phyloP scores from a whole-genome alignment of 495 filamentous ascomycete genomes.

The Penicillium pancosmium region DNA sequence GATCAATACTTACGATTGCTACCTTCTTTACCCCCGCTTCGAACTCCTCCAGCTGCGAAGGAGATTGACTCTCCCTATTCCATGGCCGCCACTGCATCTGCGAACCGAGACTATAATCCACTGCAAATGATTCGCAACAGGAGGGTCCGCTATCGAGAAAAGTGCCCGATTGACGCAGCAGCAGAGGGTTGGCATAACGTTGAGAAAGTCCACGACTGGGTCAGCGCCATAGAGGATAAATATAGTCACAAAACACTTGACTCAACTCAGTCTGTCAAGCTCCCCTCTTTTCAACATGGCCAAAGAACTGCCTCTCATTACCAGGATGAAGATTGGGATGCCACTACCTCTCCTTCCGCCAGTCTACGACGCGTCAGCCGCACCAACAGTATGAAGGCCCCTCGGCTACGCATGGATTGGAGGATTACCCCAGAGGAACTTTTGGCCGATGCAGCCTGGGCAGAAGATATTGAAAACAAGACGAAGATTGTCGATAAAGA shows the following conservation, averaged over 20 bases:
- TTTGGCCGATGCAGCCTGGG: slow-evolving; percentile 83
- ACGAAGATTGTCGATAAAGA: slow-evolving; percentile 71
- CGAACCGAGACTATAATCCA: slow-evolving; percentile 77
- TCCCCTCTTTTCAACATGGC: slow-evolving; percentile 58
- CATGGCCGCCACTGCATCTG: slow-evolving; percentile 8
- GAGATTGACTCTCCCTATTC: slow-evolving; percentile 8
- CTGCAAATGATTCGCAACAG: slow-evolving; percentile 86
- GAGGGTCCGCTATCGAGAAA: slow-evolving; percentile 73
- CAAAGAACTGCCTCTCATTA: slow-evolving; percentile 15
- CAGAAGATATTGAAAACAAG: slow-evolving; percentile 77
- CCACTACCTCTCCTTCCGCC: slow-evolving; percentile 37
- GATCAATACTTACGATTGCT: slow-evolving; percentile 79
- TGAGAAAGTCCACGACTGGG: slow-evolving; percentile 69
- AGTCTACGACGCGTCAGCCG: slow-evolving; percentile 38
- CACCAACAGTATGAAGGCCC: slow-evolving; percentile 52
- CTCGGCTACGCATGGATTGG: slow-evolving; percentile 78
- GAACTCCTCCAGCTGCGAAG: slow-evolving; percentile 14
- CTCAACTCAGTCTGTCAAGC: slow-evolving; percentile 50
- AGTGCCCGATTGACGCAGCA: slow-evolving; percentile 68
- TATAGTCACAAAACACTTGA: slow-evolving; percentile 42
- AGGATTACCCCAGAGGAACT: slow-evolving; percentile 74
- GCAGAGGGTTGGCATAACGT: slow-evolving; percentile 77
- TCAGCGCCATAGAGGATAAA: slow-evolving; percentile 64
- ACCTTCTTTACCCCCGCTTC: slow-evolving; percentile 70
- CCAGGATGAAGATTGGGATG: slow-evolving; percentile 26